Conservation (phyloP, 306 rosid genomes). For the Cucurbita argyrosperma region DNA sequence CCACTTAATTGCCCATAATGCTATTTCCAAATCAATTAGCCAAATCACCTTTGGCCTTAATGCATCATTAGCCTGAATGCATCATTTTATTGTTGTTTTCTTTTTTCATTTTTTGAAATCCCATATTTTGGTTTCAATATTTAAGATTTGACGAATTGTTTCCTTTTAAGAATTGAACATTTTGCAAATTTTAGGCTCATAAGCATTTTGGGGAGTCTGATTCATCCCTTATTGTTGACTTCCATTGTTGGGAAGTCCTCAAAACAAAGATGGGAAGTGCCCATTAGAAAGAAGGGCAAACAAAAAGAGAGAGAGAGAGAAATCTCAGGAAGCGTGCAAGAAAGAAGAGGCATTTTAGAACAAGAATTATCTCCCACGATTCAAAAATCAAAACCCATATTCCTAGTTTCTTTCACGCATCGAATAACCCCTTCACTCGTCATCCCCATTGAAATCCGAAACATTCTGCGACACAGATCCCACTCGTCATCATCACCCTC, state of each 20-base stretch:
- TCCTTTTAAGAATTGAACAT: not conserved
- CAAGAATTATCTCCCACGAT: not conserved
- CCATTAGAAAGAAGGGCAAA: not conserved
- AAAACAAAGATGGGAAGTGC: not conserved
- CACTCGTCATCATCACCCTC: not conserved
- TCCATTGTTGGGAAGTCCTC: not conserved
- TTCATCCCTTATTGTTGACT: not conserved
- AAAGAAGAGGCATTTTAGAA: not conserved
- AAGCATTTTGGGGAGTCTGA: not conserved
- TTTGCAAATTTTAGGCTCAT: not conserved
- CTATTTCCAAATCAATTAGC: not conserved
- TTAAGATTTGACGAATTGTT: not conserved
- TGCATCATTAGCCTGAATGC: too few relatives aligned
- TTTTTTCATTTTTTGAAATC: not conserved
- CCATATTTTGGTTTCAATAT: not conserved
- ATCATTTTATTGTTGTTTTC: not conserved
- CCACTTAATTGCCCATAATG: not conserved
- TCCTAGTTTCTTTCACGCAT: slow-evolving; percentile 16
- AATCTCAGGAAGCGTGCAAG: not conserved
- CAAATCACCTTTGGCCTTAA: not conserved
- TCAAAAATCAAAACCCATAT: slow-evolving; percentile 7
- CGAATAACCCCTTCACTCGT: slow-evolving; percentile 14
- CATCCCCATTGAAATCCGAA: slow-evolving; percentile 9
- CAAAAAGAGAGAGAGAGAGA: not conserved
- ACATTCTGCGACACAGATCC: slow-evolving; percentile 13